A percentile compares a stretch with the other conserved stretches of the same genome.
Evolutionary conservation across 177 flowering plant species (phyloP).

Genomic region (Vitis hybrid): DNA sequence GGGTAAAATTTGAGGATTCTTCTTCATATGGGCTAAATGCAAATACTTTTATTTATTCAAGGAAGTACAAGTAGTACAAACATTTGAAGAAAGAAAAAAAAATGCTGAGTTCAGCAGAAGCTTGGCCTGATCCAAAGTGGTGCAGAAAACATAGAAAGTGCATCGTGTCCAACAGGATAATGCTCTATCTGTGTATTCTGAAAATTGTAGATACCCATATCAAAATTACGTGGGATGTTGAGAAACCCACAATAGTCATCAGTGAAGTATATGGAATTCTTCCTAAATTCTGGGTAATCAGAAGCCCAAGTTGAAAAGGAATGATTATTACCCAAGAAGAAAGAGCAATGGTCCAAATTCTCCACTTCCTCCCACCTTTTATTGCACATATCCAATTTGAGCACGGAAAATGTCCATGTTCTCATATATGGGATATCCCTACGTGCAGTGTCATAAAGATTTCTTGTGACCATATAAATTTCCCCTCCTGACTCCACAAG

Average conservation of each 20-base stretch:
- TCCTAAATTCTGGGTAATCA: slow-evolving; percentile 8
- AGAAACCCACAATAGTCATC: slow-evolving; percentile 6
- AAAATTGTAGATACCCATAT: slow-evolving; percentile 3
- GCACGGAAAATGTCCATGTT: slow-evolving; percentile 5
- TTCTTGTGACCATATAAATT: background rate
- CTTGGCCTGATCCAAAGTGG: slow-evolving; percentile 16
- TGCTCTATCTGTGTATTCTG: background rate
- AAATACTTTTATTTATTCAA: too few relatives aligned
- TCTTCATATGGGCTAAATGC: too few relatives aligned
- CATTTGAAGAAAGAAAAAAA: background rate
- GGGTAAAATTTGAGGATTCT: too few relatives aligned
- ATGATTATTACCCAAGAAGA: slow-evolving; percentile 15
- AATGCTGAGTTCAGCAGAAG: background rate
- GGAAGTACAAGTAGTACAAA: background rate
- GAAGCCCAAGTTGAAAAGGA: slow-evolving; percentile 6
- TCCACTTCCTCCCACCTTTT: slow-evolving; percentile 4
- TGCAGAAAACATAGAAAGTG: background rate
- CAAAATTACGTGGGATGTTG: background rate
- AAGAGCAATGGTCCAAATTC: slow-evolving; percentile 1
- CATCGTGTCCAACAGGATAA: background rate
- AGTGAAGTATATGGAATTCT: slow-evolving; percentile 13
- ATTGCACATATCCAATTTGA: background rate
- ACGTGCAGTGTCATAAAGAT: slow-evolving; percentile 3
- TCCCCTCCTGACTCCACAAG: slow-evolving; percentile 11
- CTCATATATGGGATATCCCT: background rate